Conservation (phyloP, 345 rosid genomes). For the Populus deltoides region DNA sequence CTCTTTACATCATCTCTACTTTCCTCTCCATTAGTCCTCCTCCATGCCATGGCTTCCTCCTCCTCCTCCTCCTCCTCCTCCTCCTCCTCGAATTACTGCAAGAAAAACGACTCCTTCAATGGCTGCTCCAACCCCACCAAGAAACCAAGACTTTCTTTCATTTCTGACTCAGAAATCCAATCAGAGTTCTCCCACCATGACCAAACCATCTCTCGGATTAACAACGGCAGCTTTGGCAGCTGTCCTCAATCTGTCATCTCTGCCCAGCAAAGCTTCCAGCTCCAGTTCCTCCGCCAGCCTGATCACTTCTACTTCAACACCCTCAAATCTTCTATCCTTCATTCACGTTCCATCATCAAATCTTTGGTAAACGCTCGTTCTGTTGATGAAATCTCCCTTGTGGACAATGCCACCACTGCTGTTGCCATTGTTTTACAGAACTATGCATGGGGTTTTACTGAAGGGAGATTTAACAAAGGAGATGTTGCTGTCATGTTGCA, state of each 20-base stretch:
- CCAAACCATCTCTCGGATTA: constrained; percentile 57
- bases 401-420: constrained; percentile 96
- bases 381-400: constrained; percentile 68
- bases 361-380: constrained; percentile 68
- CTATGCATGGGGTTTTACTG: constrained; percentile 64
- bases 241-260: constrained; percentile 68
- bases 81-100: constrained; percentile 20
- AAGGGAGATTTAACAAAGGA: constrained; percentile 57
- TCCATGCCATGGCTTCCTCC: background rate
- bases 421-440: constrained; percentile 77
- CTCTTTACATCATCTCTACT: background rate
- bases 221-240: constrained; percentile 93
- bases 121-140: constrained; percentile 27
- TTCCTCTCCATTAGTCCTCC: background rate
- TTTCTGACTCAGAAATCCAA: constrained; percentile 45
- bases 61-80: constrained; percentile 16
- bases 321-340: constrained; percentile 50
- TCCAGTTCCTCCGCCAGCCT: constrained; percentile 66
- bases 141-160: constrained; percentile 37
- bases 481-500: constrained; percentile 86
- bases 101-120: constrained; percentile 7
- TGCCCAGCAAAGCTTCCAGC: constrained; percentile 65
- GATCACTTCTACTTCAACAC: constrained; percentile 65
- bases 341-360: constrained; percentile 50
- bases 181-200: constrained; percentile 82